Base-by-base conservation (phyloP, 331 rosid species). In the Spiraea crenata region DNA sequence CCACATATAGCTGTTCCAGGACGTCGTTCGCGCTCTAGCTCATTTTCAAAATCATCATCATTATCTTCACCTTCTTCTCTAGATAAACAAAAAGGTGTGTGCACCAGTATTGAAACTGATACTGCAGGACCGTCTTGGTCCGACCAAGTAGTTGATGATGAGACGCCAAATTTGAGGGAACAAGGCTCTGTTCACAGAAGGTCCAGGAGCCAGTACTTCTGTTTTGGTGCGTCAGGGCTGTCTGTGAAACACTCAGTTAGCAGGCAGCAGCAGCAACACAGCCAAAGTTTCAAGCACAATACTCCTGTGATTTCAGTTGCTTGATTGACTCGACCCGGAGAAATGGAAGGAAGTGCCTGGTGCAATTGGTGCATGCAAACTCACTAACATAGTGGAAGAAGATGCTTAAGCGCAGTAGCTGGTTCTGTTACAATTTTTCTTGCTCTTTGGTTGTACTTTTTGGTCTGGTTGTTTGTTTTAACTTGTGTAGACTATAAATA, bases 21-120 rank as follows among this genome's bases (percentile, higher is more conserved):
- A 25, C 31, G 84, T 3, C 74, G 92, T 39, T 85, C 96, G 0
- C 86, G 97, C 51, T 93, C 98, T 5, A 93, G 98, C 69, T 93
- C 98, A 41, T 88, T 93, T 64, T 90, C 98, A 12, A 93, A 88
- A 65, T 83, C 98, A 40, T 92, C 98, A 19, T 81, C 91, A 7
- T 73, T 92, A 48, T 88, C 98, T 57, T 93, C 98, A 8, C 97
- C 96, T 0, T 77, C 75, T 59, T 90, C 97, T 52, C 35, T 80
- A 47, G 89, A 93, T 60, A 90, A 87, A 54, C 97, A 87, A 51
- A 93, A 93, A 74, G 93, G 88, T 34, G 46, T 87, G 49, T 85
- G 6, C 76, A 73, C 31, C 31, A 25, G 31, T 25, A 25, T 80
- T 47, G 92, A 91, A 17, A 81, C 72, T 69, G 91, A 89, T 20